Conservation (phyloP, 2,329 filamentous ascomycete genomes). For the Fusarium camptoceras region DNA sequence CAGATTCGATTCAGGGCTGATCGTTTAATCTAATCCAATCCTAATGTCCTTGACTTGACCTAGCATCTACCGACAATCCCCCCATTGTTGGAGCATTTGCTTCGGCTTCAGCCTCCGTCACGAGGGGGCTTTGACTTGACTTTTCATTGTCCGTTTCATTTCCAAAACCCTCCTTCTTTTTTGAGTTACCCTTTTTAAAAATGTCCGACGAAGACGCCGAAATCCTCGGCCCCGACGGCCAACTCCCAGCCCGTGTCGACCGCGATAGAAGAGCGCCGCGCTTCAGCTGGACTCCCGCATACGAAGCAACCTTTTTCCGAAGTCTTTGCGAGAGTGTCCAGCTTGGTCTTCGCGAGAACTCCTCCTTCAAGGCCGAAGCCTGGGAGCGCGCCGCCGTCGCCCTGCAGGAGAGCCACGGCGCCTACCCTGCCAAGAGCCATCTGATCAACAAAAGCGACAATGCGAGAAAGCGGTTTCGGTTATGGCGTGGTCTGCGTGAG, state of each 20-base stretch:
- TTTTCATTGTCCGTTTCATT: background rate
- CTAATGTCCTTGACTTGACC: background rate
- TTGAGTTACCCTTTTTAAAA: constrained; percentile 19
- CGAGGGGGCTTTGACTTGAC: constrained; percentile 15
- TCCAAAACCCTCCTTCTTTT: background rate
- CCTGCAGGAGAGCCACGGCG: constrained; percentile 65
- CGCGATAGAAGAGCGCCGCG: constrained; percentile 61
- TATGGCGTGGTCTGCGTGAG: constrained; percentile 69
- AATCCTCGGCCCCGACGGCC: constrained; percentile 52
- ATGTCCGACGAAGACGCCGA: constrained; percentile 57
- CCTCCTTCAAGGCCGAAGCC: constrained; percentile 71
- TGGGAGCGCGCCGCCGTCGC: constrained; percentile 69
- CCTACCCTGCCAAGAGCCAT: constrained; percentile 70
- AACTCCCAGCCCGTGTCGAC: constrained; percentile 51
- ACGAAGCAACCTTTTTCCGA: constrained; percentile 70
- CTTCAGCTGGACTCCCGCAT: constrained; percentile 70
- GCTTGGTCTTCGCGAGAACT: constrained; percentile 66
- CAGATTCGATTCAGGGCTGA: constrained; percentile 1
- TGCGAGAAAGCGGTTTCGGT: constrained; percentile 70
- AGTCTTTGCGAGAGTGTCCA: constrained; percentile 70
- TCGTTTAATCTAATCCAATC: background rate
- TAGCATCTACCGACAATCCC: background rate
- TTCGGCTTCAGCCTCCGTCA: constrained; percentile 36
- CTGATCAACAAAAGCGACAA: constrained; percentile 74
- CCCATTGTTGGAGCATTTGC: constrained; percentile 32